Evolutionary conservation across 768 basidiomycete genomes (phyloP).

Genomic region (Mycena olivaceomarginata): DNA sequence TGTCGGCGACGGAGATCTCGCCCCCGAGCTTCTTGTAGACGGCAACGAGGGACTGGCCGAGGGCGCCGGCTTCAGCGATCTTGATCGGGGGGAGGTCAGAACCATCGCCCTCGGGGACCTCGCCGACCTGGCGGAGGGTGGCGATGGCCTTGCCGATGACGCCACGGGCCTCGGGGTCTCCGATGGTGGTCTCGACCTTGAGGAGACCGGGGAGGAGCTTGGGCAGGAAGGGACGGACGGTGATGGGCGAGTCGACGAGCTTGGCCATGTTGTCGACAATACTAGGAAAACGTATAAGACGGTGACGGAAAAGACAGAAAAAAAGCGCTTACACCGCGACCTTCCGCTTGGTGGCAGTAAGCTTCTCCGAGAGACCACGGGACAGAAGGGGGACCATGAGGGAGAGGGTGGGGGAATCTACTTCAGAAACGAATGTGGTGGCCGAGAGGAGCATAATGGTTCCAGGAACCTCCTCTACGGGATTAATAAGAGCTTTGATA

Average conservation of each 20-base stretch:
- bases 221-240: constrained; percentile 97
- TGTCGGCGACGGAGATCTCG: constrained; percentile 74
- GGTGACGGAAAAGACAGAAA: constrained; percentile 43
- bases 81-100: constrained; percentile 93
- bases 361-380: constrained; percentile 95
- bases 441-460: constrained; percentile 97
- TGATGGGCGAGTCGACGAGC: constrained; percentile 95
- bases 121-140: constrained; percentile 96
- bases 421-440: constrained; percentile 99
- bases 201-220: constrained; percentile 96
- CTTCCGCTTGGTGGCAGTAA: constrained; percentile 97
- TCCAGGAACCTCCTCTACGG: constrained; percentile 98
- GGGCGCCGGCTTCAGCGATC: constrained; percentile 80
- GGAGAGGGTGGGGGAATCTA: constrained; percentile 97
- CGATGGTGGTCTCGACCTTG: constrained; percentile 96
- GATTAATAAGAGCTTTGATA: constrained; percentile 98
- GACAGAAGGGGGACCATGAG: constrained; percentile 97
- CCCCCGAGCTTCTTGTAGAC: constrained; percentile 92
- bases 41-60: constrained; percentile 78
- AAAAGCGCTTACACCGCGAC: constrained; percentile 88
- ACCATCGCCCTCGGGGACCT: constrained; percentile 93
- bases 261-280: constrained; percentile 99
- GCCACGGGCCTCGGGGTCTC: constrained; percentile 98
- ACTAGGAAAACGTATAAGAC: constrained; percentile 61
- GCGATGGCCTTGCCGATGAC: constrained; percentile 94